phyloP scores from a whole-genome alignment of 225 moss, liverwort and hornwort species.

The Polytrichum formosum region DNA sequence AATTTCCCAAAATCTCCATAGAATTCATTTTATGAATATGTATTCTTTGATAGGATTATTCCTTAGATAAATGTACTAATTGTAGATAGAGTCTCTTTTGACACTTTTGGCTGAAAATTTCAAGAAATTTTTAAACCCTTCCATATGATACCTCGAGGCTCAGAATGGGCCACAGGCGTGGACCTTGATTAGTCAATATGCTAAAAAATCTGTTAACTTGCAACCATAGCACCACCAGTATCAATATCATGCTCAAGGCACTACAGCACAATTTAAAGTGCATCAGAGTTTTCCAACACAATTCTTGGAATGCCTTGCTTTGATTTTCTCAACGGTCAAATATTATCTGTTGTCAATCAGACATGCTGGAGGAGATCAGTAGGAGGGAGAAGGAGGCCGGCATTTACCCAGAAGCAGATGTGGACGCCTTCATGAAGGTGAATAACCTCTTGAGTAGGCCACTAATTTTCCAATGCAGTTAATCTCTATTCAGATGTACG shows the following conservation, averaged over 20 bases:
- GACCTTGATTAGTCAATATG: too few species aligned
- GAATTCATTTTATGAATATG: too few species aligned
- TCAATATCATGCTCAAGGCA: background rate
- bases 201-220: too few species aligned
- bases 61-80: background rate
- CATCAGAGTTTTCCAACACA: background rate
- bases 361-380: slow-evolving; percentile 49
- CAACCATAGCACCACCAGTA: background rate
- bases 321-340: background rate
- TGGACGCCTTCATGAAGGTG: slow-evolving; percentile 66
- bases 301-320: background rate
- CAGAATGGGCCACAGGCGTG: too few species aligned
- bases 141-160: too few species aligned
- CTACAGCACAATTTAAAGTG: background rate
- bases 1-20: too few species aligned
- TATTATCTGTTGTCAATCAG: slow-evolving; percentile 15
- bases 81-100: too few species aligned
- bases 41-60: background rate
- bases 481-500: background rate
- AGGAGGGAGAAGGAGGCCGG: slow-evolving; percentile 58
- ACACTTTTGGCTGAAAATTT: background rate
- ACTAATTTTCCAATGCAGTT: background rate
- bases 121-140: too few species aligned
- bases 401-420: slow-evolving; percentile 51
- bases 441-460: background rate